A percentile compares a stretch with the other conserved stretches of the same genome.
These are phyloP conservation scores for Phycomyces blakesleeanus DNA, from an alignment of 192 early-diverging fungal genomes.

Conservation along the genomic window DNA sequence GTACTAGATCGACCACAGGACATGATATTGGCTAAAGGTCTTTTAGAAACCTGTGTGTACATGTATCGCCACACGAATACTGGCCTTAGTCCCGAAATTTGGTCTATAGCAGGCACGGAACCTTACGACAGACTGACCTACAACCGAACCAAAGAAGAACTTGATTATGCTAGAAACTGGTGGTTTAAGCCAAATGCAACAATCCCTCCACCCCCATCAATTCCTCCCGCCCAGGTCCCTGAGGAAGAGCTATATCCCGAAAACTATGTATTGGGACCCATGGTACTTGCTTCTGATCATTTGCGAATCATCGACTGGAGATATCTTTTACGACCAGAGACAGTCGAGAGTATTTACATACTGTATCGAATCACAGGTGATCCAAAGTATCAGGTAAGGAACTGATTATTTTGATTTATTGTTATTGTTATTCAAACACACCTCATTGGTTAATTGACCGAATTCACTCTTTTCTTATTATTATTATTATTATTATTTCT, in stretches of 20 bases:
- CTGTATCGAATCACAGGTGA: constrained; percentile 74
- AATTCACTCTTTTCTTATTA: too few relatives aligned
- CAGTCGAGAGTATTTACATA: constrained; percentile 68
- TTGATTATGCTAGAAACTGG: constrained; percentile 5
- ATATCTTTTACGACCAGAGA: constrained; percentile 44
- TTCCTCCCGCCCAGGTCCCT: not conserved
- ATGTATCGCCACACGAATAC: constrained; percentile 42
- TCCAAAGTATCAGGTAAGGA: constrained; percentile 46
- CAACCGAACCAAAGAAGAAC: constrained; percentile 10
- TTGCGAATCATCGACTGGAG: not conserved
- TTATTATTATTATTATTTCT: too few relatives aligned
- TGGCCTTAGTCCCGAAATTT: constrained; percentile 45
- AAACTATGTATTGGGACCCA: constrained; percentile 6
- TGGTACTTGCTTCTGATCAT: not conserved
- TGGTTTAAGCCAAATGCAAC: constrained; percentile 5
- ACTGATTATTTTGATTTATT: not conserved
- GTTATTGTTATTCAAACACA: too few relatives aligned
- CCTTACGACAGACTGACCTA: constrained; percentile 3
- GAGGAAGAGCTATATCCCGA: constrained; percentile 2
- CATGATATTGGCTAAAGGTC: constrained; percentile 41
- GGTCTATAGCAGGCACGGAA: constrained; percentile 3
- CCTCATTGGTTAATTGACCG: constrained; percentile 5
- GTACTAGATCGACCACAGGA: constrained; percentile 44
- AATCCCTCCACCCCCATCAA: too few relatives aligned
- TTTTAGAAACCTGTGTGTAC: constrained; percentile 43